Evolutionary conservation across 805 yeast species (phyloP).

Genomic region (Isabelozyma rhagii): DNA sequence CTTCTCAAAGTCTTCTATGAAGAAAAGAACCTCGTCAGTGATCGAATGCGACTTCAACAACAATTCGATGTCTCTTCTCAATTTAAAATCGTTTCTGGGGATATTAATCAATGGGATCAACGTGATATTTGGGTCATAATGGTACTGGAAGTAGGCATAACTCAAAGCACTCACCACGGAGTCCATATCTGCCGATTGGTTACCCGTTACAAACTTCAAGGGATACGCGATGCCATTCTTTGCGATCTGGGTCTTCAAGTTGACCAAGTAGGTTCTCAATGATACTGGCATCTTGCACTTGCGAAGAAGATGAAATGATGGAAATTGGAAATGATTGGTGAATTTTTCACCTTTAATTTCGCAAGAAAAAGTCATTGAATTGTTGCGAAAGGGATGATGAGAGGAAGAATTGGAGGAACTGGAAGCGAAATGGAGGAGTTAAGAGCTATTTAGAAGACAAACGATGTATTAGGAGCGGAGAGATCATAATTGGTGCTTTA

Average conservation of each 20-base stretch:
- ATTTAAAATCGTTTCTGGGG: conserved; percentile 56
- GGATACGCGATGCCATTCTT: conserved; percentile 11
- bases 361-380: background rate
- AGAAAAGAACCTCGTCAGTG: conserved; percentile 49
- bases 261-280: conserved; percentile 20
- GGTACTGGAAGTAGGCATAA: conserved; percentile 57
- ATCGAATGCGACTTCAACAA: conserved; percentile 50
- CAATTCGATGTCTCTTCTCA: conserved; percentile 68
- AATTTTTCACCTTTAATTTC: background rate
- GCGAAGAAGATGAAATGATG: background rate
- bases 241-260: conserved; percentile 13
- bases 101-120: conserved; percentile 77
- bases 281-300: conserved; percentile 12
- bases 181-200: conserved; percentile 86
- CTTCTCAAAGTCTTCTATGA: conserved; percentile 58
- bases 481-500: no score
- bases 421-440: background rate
- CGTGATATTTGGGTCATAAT: conserved; percentile 24
- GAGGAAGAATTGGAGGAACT: background rate
- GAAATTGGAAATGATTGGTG: background rate
- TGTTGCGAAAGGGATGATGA: background rate
- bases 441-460: no score
- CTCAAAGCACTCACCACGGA: conserved; percentile 76
- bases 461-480: no score
- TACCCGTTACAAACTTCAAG: conserved; percentile 61